Conservation (phyloP, 495 filamentous ascomycete species). For the Podospora sp. region DNA sequence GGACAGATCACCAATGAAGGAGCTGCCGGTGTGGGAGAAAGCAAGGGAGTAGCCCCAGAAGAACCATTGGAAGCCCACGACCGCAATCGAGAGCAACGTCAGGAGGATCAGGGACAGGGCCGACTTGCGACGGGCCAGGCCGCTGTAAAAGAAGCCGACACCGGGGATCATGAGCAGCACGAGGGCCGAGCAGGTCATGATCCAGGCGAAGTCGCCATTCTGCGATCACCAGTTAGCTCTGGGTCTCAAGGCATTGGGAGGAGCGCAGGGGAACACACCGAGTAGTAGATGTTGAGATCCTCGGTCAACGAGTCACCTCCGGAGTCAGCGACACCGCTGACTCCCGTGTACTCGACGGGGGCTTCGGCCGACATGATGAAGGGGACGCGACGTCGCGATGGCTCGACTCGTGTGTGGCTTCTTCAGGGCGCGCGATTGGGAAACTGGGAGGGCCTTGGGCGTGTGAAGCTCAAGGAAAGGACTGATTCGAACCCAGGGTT, state of each 20-base stretch:
- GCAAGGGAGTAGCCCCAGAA: slow-evolving; percentile 97
- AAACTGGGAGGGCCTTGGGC: slow-evolving; percentile 14
- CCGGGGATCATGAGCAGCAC: slow-evolving; percentile 98
- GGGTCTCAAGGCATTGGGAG: background rate
- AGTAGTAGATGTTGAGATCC: slow-evolving; percentile 81
- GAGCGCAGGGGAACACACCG: slow-evolving; percentile 54
- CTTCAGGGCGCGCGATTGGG: slow-evolving; percentile 7
- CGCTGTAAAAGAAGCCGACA: slow-evolving; percentile 98
- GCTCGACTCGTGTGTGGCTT: background rate
- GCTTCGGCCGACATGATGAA: slow-evolving; percentile 42
- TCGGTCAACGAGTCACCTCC: slow-evolving; percentile 76
- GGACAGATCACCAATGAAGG: slow-evolving; percentile 79
- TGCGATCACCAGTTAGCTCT: background rate
- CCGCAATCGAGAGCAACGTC: slow-evolving; percentile 90
- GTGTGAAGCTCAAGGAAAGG: slow-evolving; percentile 17
- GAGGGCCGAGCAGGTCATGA: slow-evolving; percentile 83
- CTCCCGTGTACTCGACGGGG: slow-evolving; percentile 65
- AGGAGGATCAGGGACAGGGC: slow-evolving; percentile 95
- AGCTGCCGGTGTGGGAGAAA: slow-evolving; percentile 83
- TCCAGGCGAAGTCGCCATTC: slow-evolving; percentile 85
- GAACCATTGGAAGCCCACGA: slow-evolving; percentile 97
- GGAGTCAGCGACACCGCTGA: slow-evolving; percentile 46
- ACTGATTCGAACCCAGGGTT: slow-evolving; percentile 22
- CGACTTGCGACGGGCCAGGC: slow-evolving; percentile 94
- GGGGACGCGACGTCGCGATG: background rate